Evolutionary conservation across 805 yeast genomes (phyloP), one percentile per base, ranked within the genome.

Genomic region (Candida golubevii): DNA sequence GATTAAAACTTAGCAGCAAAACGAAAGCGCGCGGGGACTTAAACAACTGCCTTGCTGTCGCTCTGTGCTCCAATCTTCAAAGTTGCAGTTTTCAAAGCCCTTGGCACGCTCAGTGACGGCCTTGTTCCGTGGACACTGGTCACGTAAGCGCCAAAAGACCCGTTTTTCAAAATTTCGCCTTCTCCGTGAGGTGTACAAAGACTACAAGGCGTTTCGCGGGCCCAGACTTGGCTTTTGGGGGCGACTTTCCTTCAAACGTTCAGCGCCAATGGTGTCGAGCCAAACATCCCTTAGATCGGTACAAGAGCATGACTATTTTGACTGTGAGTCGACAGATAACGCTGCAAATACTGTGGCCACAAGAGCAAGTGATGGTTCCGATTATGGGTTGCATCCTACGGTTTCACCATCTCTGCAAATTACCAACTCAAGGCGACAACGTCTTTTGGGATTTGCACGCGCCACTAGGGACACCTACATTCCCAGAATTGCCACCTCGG

Each of bases 381-480:
- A 35, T 4, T 11, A 36, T n/a, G 41, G 47, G 27, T 34, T 42
- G 38, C 39, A 38, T 29, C 42, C 42, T 9, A 27, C 39, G 7
- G 38, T 30, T 10, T 34, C 46, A 26, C 41, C 44, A 15, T 36
- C 49, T 27, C 44, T 43, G 38, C 43, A 36, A 30, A 28, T 26
- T 8, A 12, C 38, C 14, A 27, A 33, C 33, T 63, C 69, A 2
- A 67, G 71, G 48, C 65, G 82, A 30, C 80, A 71, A 53, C 61
- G 76, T 34, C 55, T 80, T 26, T 55, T 66, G 33, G 81, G 80
- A 18, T 57, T 80, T 35, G 75, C 82, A 47, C 74, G 67, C 47
- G 72, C 77, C 6, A 79, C 85, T 8, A 69, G 78, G 51, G 83
- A 79, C 47, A 71, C 72, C 1, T 80, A 80, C 53, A 69, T 80